Conservation (phyloP, 768 basidiomycete species). For the Tylopilus balloui region DNA sequence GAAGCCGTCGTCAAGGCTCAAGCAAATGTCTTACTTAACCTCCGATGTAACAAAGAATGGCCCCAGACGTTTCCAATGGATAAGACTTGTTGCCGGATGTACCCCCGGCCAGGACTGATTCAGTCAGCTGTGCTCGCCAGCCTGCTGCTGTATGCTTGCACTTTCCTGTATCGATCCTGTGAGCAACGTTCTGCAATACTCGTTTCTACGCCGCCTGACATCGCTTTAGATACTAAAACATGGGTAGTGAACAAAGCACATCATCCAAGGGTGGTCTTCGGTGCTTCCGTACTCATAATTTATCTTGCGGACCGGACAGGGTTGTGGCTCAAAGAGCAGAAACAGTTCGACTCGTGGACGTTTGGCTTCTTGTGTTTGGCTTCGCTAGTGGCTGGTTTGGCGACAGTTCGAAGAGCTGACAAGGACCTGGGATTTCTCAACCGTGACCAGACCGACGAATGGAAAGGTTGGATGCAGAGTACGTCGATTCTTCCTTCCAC, state of each 20-base stretch:
- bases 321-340: conserved; percentile 88
- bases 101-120: conserved; percentile 58
- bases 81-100: conserved; percentile 78
- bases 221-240: conserved; percentile 14
- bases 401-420: conserved; percentile 63
- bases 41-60: conserved; percentile 72
- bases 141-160: conserved; percentile 50
- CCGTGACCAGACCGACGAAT: conserved; percentile 91
- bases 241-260: conserved; percentile 15
- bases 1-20: conserved; percentile 59
- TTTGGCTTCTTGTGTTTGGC: conserved; percentile 59
- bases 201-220: conserved; percentile 16
- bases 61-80: conserved; percentile 60
- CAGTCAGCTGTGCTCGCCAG: conserved; percentile 50
- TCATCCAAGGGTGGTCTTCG: conserved; percentile 54
- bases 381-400: conserved; percentile 54
- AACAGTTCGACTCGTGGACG: conserved; percentile 66
- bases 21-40: conserved; percentile 72
- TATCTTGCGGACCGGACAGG: conserved; percentile 82
- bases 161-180: conserved; percentile 37
- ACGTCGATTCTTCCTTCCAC: conserved; percentile 24
- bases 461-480: conserved; percentile 99
- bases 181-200: conserved; percentile 3
- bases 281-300: conserved; percentile 60
- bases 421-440: conserved; percentile 88